A percentile compares a stretch with the other conserved stretches of the same genome.
Evolutionary conservation across 1,139 yeast species (phyloP).

Genomic region (Hansenula sp.): DNA sequence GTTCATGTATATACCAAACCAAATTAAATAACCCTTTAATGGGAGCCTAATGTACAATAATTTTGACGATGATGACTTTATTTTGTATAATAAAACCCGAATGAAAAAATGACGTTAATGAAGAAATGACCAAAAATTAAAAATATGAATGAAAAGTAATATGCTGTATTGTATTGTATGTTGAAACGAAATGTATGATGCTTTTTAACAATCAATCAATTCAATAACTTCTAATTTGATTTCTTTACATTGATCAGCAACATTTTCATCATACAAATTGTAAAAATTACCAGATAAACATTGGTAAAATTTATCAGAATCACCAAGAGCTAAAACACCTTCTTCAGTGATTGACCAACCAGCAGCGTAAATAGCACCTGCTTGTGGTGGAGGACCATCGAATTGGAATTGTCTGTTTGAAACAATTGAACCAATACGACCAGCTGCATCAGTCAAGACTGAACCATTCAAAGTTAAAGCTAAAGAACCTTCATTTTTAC

Average conservation of each 20-base stretch:
- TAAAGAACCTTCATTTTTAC: conserved; percentile 46
- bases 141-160: not conserved
- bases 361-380: conserved; percentile 78
- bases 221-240: conserved; percentile 61
- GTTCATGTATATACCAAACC: conserved; percentile 1
- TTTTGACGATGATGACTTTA: too few relatives aligned
- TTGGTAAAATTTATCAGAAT: conserved; percentile 60
- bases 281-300: conserved; percentile 75
- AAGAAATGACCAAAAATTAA: conserved; percentile 1
- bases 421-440: conserved; percentile 76
- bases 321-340: conserved; percentile 67
- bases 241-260: conserved; percentile 59
- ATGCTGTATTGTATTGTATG: conserved; percentile 1
- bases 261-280: conserved; percentile 68
- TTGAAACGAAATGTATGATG: too few relatives aligned
- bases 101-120: not conserved
- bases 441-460: conserved; percentile 52
- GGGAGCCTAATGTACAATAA: not conserved
- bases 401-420: conserved; percentile 84
- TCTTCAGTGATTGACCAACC: conserved; percentile 70
- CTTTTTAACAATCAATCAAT: conserved; percentile 53
- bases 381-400: conserved; percentile 88
- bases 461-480: conserved; percentile 48
- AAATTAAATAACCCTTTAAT: not conserved
- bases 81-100: too few relatives aligned